A percentile compares a stretch with the other conserved stretches of the same genome.
Conservation (phyloP, 1,284 basidiomycete species). For the Sporisorium exsertum region DNA sequence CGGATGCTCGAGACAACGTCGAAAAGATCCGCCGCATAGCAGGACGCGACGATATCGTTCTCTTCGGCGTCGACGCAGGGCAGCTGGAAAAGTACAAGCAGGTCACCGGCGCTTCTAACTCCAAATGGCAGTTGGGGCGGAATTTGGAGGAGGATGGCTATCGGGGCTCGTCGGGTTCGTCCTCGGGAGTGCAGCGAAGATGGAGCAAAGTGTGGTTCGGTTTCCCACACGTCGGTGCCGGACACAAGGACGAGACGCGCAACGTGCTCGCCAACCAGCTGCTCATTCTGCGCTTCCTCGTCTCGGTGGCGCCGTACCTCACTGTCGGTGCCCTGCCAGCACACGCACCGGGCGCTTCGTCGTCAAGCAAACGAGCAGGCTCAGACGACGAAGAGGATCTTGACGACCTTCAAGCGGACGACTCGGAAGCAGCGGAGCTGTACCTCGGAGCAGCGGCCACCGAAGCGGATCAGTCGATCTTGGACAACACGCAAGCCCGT, state of each 20-base stretch:
- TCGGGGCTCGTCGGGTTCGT: not conserved
- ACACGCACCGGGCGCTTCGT: conserved; percentile 57
- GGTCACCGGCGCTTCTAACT: conserved; percentile 58
- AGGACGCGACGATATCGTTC: conserved; percentile 76
- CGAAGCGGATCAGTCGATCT: conserved; percentile 57
- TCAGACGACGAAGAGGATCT: conserved; percentile 40
- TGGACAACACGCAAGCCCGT: conserved; percentile 30
- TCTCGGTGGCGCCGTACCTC: conserved; percentile 78
- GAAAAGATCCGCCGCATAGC: conserved; percentile 54
- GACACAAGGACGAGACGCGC: conserved; percentile 92
- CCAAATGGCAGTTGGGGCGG: conserved; percentile 2
- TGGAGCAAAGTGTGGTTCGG: conserved; percentile 91
- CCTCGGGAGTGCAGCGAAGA: conserved; percentile 67
- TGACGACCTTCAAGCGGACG: conserved; percentile 21
- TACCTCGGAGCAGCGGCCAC: not conserved
- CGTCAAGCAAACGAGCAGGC: conserved; percentile 5
- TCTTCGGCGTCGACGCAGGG: conserved; percentile 88
- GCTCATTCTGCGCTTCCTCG: conserved; percentile 85
- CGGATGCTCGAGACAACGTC: conserved; percentile 79
- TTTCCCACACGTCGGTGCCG: conserved; percentile 96
- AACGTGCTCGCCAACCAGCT: conserved; percentile 92
- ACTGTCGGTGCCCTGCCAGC: conserved; percentile 62
- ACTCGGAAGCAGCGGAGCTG: conserved; percentile 17
- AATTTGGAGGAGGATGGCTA: conserved; percentile 14
- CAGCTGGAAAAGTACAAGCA: conserved; percentile 76